These are phyloP conservation scores for Endocarpon pusillum DNA, from an alignment of 495 filamentous ascomycete genomes.

Conservation along the genomic window DNA sequence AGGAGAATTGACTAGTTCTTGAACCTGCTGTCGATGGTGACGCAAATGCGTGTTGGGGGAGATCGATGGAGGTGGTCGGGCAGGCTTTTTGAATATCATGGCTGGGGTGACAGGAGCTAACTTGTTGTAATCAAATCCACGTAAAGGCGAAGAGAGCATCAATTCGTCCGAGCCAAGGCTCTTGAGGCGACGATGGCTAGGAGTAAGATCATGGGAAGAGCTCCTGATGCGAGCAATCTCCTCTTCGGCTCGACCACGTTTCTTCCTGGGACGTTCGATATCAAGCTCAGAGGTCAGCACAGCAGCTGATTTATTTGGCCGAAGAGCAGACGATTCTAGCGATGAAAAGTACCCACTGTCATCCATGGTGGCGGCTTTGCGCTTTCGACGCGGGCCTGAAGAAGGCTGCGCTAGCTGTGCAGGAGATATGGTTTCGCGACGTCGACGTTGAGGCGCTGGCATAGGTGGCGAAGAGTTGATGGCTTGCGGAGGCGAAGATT, in stretches of 20 bases:
- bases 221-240: conserved; percentile 88
- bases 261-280: conserved; percentile 57
- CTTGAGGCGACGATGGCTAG: conserved; percentile 40
- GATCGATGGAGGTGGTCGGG: conserved; percentile 67
- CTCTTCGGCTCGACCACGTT: conserved; percentile 81
- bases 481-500: conserved; percentile 29
- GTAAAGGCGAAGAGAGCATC: conserved; percentile 45
- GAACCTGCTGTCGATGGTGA: conserved; percentile 74
- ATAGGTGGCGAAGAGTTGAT: conserved; percentile 77
- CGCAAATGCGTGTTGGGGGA: conserved; percentile 92
- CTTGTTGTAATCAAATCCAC: conserved; percentile 41
- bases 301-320: conserved; percentile 42
- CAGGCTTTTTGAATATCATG: conserved; percentile 67
- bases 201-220: conserved; percentile 78
- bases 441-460: conserved; percentile 41
- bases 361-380: conserved; percentile 59
- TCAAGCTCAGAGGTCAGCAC: conserved; percentile 54
- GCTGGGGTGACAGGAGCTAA: conserved; percentile 73
- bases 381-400: conserved; percentile 31
- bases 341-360: conserved; percentile 97
- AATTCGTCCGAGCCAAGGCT: conserved; percentile 24
- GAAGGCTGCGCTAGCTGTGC: conserved; percentile 37
- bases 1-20: conserved; percentile 77
- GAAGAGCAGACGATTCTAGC: conserved; percentile 79
- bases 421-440: conserved; percentile 60